Percentiles rank a stretch among this genome's conserved stretches.
phyloP scores from a whole-genome alignment of 768 basidiomycete species.

The Symmetrospora coprosmae region DNA sequence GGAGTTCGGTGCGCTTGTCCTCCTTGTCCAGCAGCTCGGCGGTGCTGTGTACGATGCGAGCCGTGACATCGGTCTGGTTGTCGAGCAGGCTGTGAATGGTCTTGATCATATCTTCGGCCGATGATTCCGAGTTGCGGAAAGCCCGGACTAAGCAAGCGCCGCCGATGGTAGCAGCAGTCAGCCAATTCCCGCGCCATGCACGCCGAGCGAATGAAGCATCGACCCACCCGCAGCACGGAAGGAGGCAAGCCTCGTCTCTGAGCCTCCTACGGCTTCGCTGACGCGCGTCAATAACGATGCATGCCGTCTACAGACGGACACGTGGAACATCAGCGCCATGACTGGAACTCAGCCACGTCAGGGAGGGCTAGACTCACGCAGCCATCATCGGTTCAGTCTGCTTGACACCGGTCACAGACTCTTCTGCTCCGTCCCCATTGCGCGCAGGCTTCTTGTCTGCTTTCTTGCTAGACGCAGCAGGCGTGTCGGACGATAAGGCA shows the following conservation, averaged over 20 bases:
- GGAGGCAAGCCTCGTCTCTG: conserved; percentile 37
- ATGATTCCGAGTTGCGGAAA: conserved; percentile 61
- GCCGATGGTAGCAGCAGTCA: too few species aligned
- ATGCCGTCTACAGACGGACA: conserved; percentile 46
- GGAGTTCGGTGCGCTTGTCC: conserved; percentile 63
- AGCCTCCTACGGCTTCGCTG: conserved; percentile 35
- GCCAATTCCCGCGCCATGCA: too few species aligned
- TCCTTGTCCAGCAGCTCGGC: conserved; percentile 67
- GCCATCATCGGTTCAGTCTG: conserved; percentile 12
- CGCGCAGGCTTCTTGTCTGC: background rate
- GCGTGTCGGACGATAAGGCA: background rate
- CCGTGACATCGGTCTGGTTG: conserved; percentile 55
- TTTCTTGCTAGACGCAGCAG: background rate
- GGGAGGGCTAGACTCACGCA: background rate
- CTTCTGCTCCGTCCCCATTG: background rate
- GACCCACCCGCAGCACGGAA: conserved; percentile 35
- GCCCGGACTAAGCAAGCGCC: conserved; percentile 57
- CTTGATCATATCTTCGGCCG: conserved; percentile 68
- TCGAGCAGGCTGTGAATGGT: conserved; percentile 73
- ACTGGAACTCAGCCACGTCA: background rate
- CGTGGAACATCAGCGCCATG: background rate
- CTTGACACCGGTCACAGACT: conserved; percentile 9
- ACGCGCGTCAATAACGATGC: conserved; percentile 53
- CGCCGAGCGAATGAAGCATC: conserved; percentile 48
- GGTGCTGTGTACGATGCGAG: conserved; percentile 41